Base-by-base conservation (phyloP, 495 filamentous ascomycete species). In the Penicillium soppii region DNA sequence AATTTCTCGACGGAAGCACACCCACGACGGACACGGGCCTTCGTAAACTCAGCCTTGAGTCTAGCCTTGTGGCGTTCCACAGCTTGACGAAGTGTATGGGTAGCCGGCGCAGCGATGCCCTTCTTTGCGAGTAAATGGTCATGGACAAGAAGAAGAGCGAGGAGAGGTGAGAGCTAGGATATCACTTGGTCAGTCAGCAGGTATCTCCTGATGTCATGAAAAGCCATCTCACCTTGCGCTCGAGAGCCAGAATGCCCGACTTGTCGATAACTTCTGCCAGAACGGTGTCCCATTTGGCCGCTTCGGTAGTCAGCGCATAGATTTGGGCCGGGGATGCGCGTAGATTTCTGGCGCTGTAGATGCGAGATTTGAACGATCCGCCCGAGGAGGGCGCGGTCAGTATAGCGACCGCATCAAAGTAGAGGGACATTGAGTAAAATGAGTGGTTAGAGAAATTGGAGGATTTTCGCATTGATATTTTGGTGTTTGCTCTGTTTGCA, bases 221-320 rank as follows among this genome's bases (percentile, higher is more conserved):
- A 10, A 6, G 5, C 12, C 10, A 19, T 10, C 65, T 47, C 68
- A 95, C 92, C 83, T 96, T 96, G 39, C 81, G 86, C 71, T 98
- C 94, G 0, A 83, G 54, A 8, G 75, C 73, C 12, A 95, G 71
- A 5, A 95, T 70, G 19, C 82, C 83, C 3, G 90, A 77, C 27
- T 76, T 80, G 43, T 92, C 89, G 62, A 98, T 83, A 3, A 97
- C 86, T 50, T 95, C 90, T 43, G 90, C 88, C 12, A 98, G 71
- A 3, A 96, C 75, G 17, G 77, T 63, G 52, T 90, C 90, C 90
- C 95, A 96, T 86, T 96, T 96, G 37, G 88, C 81, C 2, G 90
- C 84, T 63, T 97, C 91, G 25, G 83, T 81, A 30, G 87, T 83
- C 6, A 98, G 70, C 2, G 94, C 94, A 60, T 92, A 97, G 38